Evolutionary conservation across 148 eudicot species (phyloP).

Genomic region (Simmondsia chinensis): DNA sequence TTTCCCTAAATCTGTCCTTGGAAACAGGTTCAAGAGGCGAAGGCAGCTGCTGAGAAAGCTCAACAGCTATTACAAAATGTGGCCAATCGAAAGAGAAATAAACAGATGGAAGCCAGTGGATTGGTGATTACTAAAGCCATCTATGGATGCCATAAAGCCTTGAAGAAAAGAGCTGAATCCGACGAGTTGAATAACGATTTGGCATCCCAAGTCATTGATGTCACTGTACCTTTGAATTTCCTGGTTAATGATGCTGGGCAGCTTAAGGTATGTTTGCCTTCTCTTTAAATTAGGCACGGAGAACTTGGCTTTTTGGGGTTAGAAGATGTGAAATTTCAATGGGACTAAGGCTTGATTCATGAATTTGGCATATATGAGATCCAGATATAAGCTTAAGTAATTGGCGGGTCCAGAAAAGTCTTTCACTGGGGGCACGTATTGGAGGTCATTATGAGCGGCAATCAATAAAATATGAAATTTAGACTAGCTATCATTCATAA

Average conservation of each 20-base stretch:
- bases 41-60: conserved; percentile 81
- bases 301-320: no score
- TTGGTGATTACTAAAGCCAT: conserved; percentile 63
- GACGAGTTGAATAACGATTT: conserved; percentile 41
- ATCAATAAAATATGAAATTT: no score
- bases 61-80: conserved; percentile 74
- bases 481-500: no score
- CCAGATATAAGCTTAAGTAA: no score
- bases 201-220: conserved; percentile 70
- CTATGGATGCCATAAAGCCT: conserved; percentile 61
- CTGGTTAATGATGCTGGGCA: conserved; percentile 76
- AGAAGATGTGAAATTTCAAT: no score
- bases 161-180: conserved; percentile 28
- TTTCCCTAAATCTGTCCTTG: not conserved
- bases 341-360: no score
- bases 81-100: conserved; percentile 66
- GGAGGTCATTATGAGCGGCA: no score
- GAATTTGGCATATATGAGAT: no score
- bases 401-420: no score
- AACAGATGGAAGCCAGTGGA: conserved; percentile 59
- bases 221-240: conserved; percentile 78
- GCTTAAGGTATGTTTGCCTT: conserved; percentile 58
- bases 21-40: conserved; percentile 70
- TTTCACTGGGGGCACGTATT: no score
- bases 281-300: not conserved